Evolutionary conservation across 2,329 filamentous ascomycete species (phyloP).

Genomic region (Aspergillus sp.): DNA sequence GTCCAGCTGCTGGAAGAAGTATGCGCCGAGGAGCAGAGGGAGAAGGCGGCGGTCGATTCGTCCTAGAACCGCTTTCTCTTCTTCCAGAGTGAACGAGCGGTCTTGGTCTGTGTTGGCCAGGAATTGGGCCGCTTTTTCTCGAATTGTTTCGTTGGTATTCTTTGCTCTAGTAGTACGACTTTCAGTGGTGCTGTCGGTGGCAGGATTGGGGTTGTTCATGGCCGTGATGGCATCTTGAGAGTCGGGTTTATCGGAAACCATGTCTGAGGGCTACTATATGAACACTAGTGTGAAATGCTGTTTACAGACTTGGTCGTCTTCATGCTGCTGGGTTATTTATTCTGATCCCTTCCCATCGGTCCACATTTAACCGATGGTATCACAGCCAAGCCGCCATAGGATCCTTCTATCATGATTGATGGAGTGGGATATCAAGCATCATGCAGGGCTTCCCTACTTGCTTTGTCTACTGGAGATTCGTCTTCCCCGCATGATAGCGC

Average conservation of each 20-base stretch:
- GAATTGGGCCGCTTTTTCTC: conserved; percentile 13
- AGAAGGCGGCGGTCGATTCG: conserved; percentile 52
- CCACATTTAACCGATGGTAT: neutral
- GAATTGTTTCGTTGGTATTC: neutral
- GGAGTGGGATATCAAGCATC: neutral
- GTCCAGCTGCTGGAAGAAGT: conserved; percentile 59
- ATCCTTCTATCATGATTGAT: neutral
- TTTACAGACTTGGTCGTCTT: neutral
- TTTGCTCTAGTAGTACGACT: neutral
- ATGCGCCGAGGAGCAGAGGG: conserved; percentile 52
- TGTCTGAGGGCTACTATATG: neutral
- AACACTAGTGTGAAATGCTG: neutral
- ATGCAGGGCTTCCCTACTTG: neutral
- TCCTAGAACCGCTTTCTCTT: conserved; percentile 39
- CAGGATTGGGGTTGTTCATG: neutral
- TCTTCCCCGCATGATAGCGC: neutral
- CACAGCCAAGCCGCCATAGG: neutral
- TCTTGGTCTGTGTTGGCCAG: conserved; percentile 8
- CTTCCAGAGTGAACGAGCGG: conserved; percentile 45
- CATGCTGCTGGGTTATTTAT: neutral
- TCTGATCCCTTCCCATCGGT: neutral
- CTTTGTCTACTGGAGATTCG: neutral
- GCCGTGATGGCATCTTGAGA: conserved; percentile 11
- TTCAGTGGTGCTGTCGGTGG: neutral
- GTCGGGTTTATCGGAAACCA: neutral